These are phyloP conservation scores for Yarrowia keelungensis DNA, from an alignment of 805 yeast genomes.

Conservation along the genomic window DNA sequence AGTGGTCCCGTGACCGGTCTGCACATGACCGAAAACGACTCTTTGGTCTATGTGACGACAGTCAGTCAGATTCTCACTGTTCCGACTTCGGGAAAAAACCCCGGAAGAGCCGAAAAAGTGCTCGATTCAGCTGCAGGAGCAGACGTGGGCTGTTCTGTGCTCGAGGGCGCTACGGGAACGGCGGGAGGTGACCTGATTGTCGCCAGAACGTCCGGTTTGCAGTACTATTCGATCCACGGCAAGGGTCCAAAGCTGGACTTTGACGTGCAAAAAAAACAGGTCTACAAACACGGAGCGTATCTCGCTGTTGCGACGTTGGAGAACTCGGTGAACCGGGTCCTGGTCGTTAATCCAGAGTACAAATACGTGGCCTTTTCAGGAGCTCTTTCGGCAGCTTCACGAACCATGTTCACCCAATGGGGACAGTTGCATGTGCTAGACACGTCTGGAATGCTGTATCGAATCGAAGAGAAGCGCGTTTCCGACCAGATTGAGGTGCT, in stretches of 20 bases:
- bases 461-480: conserved; percentile 68
- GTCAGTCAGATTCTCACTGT: conserved; percentile 74
- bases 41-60: conserved; percentile 70
- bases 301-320: conserved; percentile 65
- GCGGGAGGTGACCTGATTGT: conserved; percentile 62
- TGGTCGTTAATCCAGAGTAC: conserved; percentile 72
- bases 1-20: conserved; percentile 77
- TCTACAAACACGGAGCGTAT: conserved; percentile 60
- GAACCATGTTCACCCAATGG: conserved; percentile 64
- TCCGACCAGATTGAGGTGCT: conserved; percentile 73
- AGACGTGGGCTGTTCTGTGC: conserved; percentile 54
- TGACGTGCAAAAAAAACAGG: conserved; percentile 62
- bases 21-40: conserved; percentile 56
- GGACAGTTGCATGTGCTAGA: conserved; percentile 66
- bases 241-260: conserved; percentile 56
- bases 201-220: conserved; percentile 67
- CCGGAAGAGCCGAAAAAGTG: conserved; percentile 62
- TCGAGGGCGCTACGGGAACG: conserved; percentile 41
- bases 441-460: conserved; percentile 76
- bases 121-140: conserved; percentile 59
- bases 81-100: conserved; percentile 78
- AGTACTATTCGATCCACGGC: conserved; percentile 64
- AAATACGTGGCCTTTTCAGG: conserved; percentile 74
- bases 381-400: conserved; percentile 69
- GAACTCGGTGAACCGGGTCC: conserved; percentile 52